These are phyloP conservation scores for Plectranthus barbatus DNA, from an alignment of 257 asterid genomes.

Conservation along the genomic window DNA sequence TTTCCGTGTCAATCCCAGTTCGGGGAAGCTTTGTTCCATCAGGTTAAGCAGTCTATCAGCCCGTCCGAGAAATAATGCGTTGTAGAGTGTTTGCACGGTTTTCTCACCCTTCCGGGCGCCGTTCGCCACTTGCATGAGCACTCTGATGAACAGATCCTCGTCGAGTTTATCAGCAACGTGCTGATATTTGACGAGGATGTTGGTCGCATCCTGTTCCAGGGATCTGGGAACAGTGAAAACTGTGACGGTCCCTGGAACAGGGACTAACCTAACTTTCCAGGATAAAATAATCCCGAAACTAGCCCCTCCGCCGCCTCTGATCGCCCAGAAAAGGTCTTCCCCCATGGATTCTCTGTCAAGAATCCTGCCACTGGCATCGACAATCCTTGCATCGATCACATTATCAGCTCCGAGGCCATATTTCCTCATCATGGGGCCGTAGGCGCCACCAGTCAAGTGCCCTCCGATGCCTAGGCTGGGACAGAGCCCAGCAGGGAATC, in stretches of 20 bases:
- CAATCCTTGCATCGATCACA: slow-evolving; percentile 45
- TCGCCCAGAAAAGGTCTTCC: slow-evolving; percentile 55
- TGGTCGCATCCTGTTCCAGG: slow-evolving; percentile 32
- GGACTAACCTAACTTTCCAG: slow-evolving; percentile 48
- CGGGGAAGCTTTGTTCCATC: slow-evolving; percentile 33
- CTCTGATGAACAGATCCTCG: slow-evolving; percentile 53
- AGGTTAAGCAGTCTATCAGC: slow-evolving; percentile 28
- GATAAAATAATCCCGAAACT: slow-evolving; percentile 47
- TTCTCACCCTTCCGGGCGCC: slow-evolving; percentile 29
- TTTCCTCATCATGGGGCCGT: slow-evolving; percentile 54
- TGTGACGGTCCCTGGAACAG: slow-evolving; percentile 49
- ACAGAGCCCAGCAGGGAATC: slow-evolving; percentile 45
- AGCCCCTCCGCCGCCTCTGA: slow-evolving; percentile 58
- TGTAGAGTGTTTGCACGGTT: slow-evolving; percentile 34
- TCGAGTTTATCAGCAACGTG: slow-evolving; percentile 44
- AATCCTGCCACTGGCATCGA: slow-evolving; percentile 40
- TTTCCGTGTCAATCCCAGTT: slow-evolving; percentile 32
- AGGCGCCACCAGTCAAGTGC: slow-evolving; percentile 55
- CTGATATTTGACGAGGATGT: slow-evolving; percentile 45
- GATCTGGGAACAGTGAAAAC: slow-evolving; percentile 51
- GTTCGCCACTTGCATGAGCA: slow-evolving; percentile 24
- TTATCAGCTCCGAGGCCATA: slow-evolving; percentile 54
- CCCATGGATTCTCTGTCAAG: slow-evolving; percentile 50
- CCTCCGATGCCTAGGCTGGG: slow-evolving; percentile 56
- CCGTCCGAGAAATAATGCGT: slow-evolving; percentile 43